Evolutionary conservation across 306 rosid genomes (phyloP).

Genomic region (Vigna angularis): DNA sequence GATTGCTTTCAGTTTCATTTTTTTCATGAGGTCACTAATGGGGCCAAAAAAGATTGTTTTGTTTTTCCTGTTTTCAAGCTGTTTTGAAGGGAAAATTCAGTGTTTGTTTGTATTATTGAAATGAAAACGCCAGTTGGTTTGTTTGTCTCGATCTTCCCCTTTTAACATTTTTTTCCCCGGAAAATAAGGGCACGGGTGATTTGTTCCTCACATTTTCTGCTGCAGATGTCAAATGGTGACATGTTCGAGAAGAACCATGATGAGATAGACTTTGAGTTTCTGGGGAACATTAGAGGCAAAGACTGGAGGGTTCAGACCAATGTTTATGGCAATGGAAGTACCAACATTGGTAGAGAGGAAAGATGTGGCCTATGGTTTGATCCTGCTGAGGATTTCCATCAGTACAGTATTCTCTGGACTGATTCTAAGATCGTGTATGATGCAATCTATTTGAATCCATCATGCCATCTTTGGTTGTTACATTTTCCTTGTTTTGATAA

Average conservation of each 20-base stretch:
- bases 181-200: neutral
- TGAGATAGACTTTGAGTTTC: slow-evolving; percentile 94
- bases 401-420: slow-evolving; percentile 90
- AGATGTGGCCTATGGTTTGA: slow-evolving; percentile 92
- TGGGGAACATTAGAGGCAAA: slow-evolving; percentile 95
- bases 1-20: slow-evolving; percentile 34
- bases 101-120: slow-evolving; percentile 19
- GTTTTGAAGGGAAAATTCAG: slow-evolving; percentile 14
- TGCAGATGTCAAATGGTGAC: slow-evolving; percentile 95
- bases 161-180: neutral
- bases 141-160: slow-evolving; percentile 1
- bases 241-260: slow-evolving; percentile 86
- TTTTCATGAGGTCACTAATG: slow-evolving; percentile 17
- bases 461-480: slow-evolving; percentile 44
- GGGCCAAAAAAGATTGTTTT: neutral
- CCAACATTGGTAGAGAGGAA: slow-evolving; percentile 88
- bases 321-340: slow-evolving; percentile 97
- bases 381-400: slow-evolving; percentile 88
- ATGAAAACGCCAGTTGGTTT: slow-evolving; percentile 23
- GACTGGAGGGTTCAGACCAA: slow-evolving; percentile 98
- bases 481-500: slow-evolving; percentile 31
- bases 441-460: slow-evolving; percentile 37
- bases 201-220: slow-evolving; percentile 9
- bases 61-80: neutral
- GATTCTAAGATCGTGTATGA: slow-evolving; percentile 78